phyloP scores from a whole-genome alignment of 306 rosid species.

The Acacia melanoxylon region DNA sequence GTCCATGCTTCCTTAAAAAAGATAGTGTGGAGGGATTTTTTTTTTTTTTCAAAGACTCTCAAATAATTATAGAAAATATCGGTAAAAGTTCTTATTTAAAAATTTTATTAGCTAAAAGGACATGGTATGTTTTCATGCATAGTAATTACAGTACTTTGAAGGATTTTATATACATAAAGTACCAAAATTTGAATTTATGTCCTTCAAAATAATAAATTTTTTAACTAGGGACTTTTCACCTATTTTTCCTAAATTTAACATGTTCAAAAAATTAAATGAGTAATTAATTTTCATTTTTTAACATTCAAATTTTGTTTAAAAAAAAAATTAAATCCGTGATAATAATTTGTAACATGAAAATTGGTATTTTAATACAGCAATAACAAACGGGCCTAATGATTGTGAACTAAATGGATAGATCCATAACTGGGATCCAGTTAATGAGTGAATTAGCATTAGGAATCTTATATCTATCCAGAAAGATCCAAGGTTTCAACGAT shows the following conservation, averaged over 20 bases:
- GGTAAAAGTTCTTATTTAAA: too few relatives aligned
- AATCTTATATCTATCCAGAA: background rate
- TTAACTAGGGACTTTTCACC: too few relatives aligned
- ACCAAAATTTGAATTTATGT: too few relatives aligned
- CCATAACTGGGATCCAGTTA: background rate
- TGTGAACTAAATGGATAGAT: background rate
- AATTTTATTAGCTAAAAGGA: too few relatives aligned
- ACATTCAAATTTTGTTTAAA: too few relatives aligned
- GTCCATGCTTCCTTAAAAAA: background rate
- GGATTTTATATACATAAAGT: too few relatives aligned
- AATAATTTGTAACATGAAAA: background rate
- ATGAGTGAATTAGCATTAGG: background rate
- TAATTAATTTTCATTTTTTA: too few relatives aligned
- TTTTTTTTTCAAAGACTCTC: background rate
- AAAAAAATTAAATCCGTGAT: background rate
- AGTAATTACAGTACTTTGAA: too few relatives aligned
- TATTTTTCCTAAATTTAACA: too few relatives aligned
- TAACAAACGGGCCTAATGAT: background rate
- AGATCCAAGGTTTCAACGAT: background rate
- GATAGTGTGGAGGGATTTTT: background rate
- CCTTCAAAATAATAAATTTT: too few relatives aligned
- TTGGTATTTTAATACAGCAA: background rate
- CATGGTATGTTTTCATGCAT: too few relatives aligned
- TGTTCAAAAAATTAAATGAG: background rate
- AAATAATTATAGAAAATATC: background rate